Evolutionary conservation across 2,329 filamentous ascomycete genomes (phyloP).

Genomic region (Chrysosporium queenslandicum): DNA sequence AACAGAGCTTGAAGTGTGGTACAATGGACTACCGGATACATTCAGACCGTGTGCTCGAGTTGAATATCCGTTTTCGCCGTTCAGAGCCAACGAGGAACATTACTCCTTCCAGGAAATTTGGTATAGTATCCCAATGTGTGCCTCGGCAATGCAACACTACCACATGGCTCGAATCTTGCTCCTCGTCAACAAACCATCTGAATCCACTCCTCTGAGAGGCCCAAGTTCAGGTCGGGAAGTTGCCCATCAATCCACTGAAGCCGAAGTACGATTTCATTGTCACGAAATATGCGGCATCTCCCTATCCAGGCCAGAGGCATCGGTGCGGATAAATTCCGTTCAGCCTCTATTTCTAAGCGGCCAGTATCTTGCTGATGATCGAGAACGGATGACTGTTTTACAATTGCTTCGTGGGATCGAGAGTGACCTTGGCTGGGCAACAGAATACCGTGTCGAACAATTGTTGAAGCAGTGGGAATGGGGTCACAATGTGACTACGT

Average conservation of each 20-base stretch:
- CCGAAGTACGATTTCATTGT: slow-evolving; percentile 48
- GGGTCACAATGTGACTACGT: slow-evolving; percentile 13
- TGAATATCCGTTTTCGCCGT: slow-evolving; percentile 27
- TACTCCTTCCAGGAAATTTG: slow-evolving; percentile 48
- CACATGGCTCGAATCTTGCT: slow-evolving; percentile 37
- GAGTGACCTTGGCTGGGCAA: slow-evolving; percentile 55
- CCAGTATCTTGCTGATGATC: slow-evolving; percentile 47
- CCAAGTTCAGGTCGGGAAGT: slow-evolving; percentile 47
- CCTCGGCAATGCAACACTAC: slow-evolving; percentile 47
- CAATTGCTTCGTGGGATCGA: slow-evolving; percentile 50
- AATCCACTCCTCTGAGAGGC: slow-evolving; percentile 39
- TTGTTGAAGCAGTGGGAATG: slow-evolving; percentile 37
- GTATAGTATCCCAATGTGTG: slow-evolving; percentile 57
- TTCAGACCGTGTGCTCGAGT: slow-evolving; percentile 49
- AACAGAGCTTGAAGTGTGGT: slow-evolving; percentile 50
- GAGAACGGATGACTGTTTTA: slow-evolving; percentile 47
- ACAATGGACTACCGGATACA: slow-evolving; percentile 48
- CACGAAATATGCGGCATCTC: slow-evolving; percentile 54
- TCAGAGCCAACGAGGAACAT: slow-evolving; percentile 26
- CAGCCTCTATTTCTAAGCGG: slow-evolving; percentile 55
- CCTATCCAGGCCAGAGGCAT: slow-evolving; percentile 47
- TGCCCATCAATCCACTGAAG: slow-evolving; percentile 49
- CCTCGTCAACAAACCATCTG: slow-evolving; percentile 36
- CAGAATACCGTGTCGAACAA: slow-evolving; percentile 50
- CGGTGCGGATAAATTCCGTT: slow-evolving; percentile 50